Base-by-base conservation (phyloP, 495 filamentous ascomycete genomes). In the Aspergillus nanangensis region DNA sequence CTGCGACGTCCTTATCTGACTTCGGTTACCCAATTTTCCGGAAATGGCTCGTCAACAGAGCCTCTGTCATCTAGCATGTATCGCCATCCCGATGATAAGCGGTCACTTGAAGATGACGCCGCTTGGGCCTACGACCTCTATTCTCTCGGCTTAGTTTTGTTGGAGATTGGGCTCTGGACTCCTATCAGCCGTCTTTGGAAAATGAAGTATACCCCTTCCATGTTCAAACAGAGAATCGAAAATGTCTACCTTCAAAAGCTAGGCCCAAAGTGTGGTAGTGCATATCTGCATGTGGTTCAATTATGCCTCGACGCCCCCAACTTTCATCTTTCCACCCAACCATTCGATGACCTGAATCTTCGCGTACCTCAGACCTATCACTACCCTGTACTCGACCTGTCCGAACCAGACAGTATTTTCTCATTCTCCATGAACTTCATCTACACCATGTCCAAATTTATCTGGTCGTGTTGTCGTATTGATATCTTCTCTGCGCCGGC, bases 101-200 rank as follows among this genome's bases (percentile, higher is more conserved):
- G 82, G 33, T 75, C 69, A 13, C 73, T 77, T 20, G 66, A 69
- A 11, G 76, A 82, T 44, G 67, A 70, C 47, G 61, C 60, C 13
- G 65, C 70, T 2, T 75, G 71, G 66, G 79, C 82, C 1, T 82
- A 90, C 53, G 91, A 96, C 55, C 73, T 95, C 0, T 95, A 94
- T 59, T 86, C 87, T 3, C 69, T 96, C 2, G 90, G 88, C 27
- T 77, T 95, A 54, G 72, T 95, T 10, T 71, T 96, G 9, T 65
- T 95, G 22, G 91, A 94, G 44, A 84, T 96, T 46, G 91, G 90
- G 20, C 72, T 95, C 1, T 96, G 91, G 91, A 82, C 79, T n/a
- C 82, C 86, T 3, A 72, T 95, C 29, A 76, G 77, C 44, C 77
- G 77, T 24, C 56, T 84, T 14, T 85, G 78, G 78, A 86, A 86